These are phyloP conservation scores for Litsea cubeba DNA, from an alignment of 164 flowering plant species.

Conservation along the genomic window DNA sequence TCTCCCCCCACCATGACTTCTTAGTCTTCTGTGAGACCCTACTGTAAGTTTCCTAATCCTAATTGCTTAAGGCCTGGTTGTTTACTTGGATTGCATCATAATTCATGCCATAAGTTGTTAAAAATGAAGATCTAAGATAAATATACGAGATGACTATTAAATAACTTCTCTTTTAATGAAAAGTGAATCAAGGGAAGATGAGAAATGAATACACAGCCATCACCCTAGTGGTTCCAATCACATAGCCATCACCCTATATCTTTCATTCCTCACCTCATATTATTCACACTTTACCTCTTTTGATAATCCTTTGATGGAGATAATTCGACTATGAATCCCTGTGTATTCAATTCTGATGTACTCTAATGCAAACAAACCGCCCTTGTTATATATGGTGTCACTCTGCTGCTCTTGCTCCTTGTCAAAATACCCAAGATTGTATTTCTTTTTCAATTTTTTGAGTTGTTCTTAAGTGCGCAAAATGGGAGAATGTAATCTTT, in stretches of 20 bases:
- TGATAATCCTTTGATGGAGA: too few relatives aligned
- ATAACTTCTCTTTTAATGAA: too few relatives aligned
- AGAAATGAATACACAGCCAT: too few relatives aligned
- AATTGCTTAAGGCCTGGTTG: background rate
- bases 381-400: background rate
- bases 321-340: background rate
- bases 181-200: too few relatives aligned
- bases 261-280: too few relatives aligned
- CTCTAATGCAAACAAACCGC: background rate
- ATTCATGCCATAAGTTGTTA: background rate
- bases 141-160: too few relatives aligned
- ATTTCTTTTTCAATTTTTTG: background rate
- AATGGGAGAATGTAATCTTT: too few relatives aligned
- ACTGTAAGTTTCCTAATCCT: background rate
- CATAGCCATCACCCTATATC: too few relatives aligned
- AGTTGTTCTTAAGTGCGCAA: background rate
- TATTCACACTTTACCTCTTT: too few relatives aligned
- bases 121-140: too few relatives aligned
- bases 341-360: too few relatives aligned
- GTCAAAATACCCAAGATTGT: background rate
- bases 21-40: conserved; percentile 67
- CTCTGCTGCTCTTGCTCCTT: background rate
- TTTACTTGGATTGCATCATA: background rate
- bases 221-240: background rate
- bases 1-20: conserved; percentile 52